A percentile compares a stretch with the other conserved stretches of the same genome.
Conservation (phyloP, 2,329 filamentous ascomycete species). For the Chlorencoelia australis region DNA sequence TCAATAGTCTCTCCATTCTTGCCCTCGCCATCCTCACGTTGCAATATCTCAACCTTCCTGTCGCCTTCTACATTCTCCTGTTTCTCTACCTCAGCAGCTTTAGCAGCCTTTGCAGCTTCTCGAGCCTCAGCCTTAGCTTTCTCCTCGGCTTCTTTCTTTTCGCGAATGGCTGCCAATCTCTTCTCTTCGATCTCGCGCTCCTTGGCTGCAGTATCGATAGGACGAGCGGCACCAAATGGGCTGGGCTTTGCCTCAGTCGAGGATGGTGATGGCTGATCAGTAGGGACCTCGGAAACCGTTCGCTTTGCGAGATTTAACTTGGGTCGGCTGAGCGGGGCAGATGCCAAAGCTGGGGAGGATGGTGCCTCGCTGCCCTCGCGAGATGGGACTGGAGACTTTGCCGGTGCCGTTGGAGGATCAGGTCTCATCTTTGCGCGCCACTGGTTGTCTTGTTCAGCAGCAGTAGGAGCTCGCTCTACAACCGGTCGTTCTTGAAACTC, state of each 20-base stretch:
- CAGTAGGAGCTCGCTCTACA: slow-evolving; percentile 64
- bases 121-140: slow-evolving; percentile 48
- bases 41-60: slow-evolving; percentile 26
- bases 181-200: slow-evolving; percentile 90
- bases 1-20: slow-evolving; percentile 25
- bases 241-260: slow-evolving; percentile 67
- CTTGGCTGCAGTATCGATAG: slow-evolving; percentile 84
- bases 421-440: slow-evolving; percentile 90
- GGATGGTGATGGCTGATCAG: slow-evolving; percentile 40
- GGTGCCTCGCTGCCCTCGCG: slow-evolving; percentile 69
- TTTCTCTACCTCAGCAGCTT: slow-evolving; percentile 30
- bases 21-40: slow-evolving; percentile 23
- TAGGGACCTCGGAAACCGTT: slow-evolving; percentile 65
- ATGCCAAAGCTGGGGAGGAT: slow-evolving; percentile 53
- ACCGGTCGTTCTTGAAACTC: slow-evolving; percentile 63
- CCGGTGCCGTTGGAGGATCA: slow-evolving; percentile 39
- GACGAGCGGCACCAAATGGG: slow-evolving; percentile 86
- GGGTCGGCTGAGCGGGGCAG: slow-evolving; percentile 57
- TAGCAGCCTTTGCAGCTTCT: slow-evolving; percentile 37
- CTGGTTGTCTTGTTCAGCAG: slow-evolving; percentile 84
- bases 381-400: slow-evolving; percentile 53
- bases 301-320: slow-evolving; percentile 84
- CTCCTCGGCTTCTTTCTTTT: slow-evolving; percentile 66
- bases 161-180: slow-evolving; percentile 58
- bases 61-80: slow-evolving; percentile 15